phyloP scores from a whole-genome alignment of 768 basidiomycete species.

The Galerina marginata region DNA sequence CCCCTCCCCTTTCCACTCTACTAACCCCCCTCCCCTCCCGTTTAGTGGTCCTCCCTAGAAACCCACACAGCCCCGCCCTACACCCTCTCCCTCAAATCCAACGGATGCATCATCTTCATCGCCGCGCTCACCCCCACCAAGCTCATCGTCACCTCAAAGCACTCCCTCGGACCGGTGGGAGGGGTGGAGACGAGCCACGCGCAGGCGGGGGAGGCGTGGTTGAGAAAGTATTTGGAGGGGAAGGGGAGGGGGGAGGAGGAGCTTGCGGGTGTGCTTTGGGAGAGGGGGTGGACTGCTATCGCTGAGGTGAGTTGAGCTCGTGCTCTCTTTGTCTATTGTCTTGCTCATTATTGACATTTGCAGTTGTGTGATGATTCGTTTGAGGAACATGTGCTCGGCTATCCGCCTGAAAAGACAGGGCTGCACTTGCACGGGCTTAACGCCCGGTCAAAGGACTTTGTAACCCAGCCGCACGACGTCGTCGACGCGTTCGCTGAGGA shows the following conservation, averaged over 20 bases:
- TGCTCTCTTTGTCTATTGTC: too few relatives aligned
- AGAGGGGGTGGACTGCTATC: slow-evolving; percentile 85
- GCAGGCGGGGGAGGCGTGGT: slow-evolving; percentile 83
- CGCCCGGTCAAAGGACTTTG: slow-evolving; percentile 64
- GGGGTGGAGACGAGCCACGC: slow-evolving; percentile 68
- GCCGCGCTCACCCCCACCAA: slow-evolving; percentile 78
- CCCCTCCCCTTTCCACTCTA: slow-evolving; percentile 9
- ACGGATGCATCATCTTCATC: slow-evolving; percentile 97
- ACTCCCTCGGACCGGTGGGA: slow-evolving; percentile 71
- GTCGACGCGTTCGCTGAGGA: slow-evolving; percentile 84
- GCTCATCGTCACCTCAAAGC: slow-evolving; percentile 90
- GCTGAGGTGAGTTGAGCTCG: slow-evolving; percentile 89
- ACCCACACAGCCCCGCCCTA: slow-evolving; percentile 78
- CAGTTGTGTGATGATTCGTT: too few relatives aligned
- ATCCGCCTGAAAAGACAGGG: slow-evolving; percentile 81
- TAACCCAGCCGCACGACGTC: slow-evolving; percentile 66
- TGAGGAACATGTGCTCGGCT: slow-evolving; percentile 94
- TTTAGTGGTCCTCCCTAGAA: slow-evolving; percentile 78
- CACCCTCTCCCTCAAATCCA: slow-evolving; percentile 89
- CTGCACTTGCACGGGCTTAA: slow-evolving; percentile 95
- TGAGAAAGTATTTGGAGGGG: slow-evolving; percentile 65
- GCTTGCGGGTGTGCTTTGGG: slow-evolving; percentile 77
- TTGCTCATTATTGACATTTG: too few relatives aligned
- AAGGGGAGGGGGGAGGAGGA: slow-evolving; percentile 68
- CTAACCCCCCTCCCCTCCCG: not conserved